Evolutionary conservation across 306 rosid genomes (phyloP), one percentile per base, ranked within the genome.

Genomic region (Trifolium dubium): DNA sequence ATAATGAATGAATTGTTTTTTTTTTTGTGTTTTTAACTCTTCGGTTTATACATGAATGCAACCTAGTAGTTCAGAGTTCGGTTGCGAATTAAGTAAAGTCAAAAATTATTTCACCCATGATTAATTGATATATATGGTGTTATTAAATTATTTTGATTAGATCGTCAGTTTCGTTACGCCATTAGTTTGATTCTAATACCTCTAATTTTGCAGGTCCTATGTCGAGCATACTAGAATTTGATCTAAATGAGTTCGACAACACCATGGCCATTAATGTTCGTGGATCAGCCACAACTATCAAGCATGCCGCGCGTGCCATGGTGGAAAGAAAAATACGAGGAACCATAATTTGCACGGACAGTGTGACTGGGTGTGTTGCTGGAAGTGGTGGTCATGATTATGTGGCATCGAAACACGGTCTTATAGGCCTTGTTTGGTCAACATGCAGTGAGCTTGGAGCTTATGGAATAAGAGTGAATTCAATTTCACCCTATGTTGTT

Each of bases 241-340:
- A 90, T 77, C 18, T 92, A 5, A 73, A 64, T 8, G 80, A 67
- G 8, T 87, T 88, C 31, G 91, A 87, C 78, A 78, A 77, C 69
- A 86, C 87, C n/a, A 84, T 92, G 82, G 85, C 82, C 5, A 75
- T 77, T 0, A 90, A 90, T 32, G 84, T 90, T 19, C 79, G 88
- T 0, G 96, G 95, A 0, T 80, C 72, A 4, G 84, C 82, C 0
- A 83, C 88, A 3, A 72, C 88, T 11, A 76, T 92, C 30, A 90
- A 92, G 79, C 95, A 90, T 58, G 92, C 85, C 0, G 90, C 86
- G 0, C 86, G 91, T 0, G 90, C 68, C 14, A 92, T 92, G 98
- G 95, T 90, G 73, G 86, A 67, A 0, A 55, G 67, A 0, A 72
- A 82, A 8, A 76, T 41, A 5, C 82, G 83, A 0, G 96, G 98